Conservation (phyloP, 768 basidiomycete species). For the Cantharellus anzutake region DNA sequence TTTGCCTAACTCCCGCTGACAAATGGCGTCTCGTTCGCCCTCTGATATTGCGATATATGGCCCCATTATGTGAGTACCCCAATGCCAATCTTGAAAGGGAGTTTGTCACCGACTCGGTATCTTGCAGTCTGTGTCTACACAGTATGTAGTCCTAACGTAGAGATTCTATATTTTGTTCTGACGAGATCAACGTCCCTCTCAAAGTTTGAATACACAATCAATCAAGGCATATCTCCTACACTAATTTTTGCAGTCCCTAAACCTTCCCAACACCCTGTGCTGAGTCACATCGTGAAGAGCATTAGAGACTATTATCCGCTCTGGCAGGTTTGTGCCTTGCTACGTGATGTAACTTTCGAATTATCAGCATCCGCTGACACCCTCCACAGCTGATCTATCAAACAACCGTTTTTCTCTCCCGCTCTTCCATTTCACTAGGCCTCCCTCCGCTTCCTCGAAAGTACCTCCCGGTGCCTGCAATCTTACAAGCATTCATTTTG, state of each 20-base stretch:
- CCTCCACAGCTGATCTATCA: conserved; percentile 55
- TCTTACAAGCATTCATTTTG: conserved; percentile 54
- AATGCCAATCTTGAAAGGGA: background rate
- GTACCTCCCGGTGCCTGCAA: conserved; percentile 54
- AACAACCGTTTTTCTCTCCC: conserved; percentile 81
- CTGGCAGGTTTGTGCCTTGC: conserved; percentile 48
- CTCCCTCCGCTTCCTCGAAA: conserved; percentile 55
- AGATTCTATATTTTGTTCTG: background rate
- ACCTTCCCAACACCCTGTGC: conserved; percentile 33
- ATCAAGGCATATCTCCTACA: conserved; percentile 85
- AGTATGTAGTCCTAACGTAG: conserved; percentile 21
- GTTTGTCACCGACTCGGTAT: background rate
- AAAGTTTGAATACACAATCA: conserved; percentile 83
- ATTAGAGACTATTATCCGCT: conserved; percentile 88
- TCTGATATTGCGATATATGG: conserved; percentile 66
- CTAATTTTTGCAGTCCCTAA: conserved; percentile 73
- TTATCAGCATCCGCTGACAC: background rate
- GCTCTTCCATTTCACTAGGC: conserved; percentile 75
- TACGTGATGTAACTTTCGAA: background rate
- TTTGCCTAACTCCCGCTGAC: conserved; percentile 43
- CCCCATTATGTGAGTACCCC: conserved; percentile 61
- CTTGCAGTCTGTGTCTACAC: conserved; percentile 38
- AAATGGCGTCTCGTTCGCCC: conserved; percentile 73
- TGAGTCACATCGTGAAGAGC: conserved; percentile 63
- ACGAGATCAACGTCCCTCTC: background rate